Evolutionary conservation across 2,329 filamentous ascomycete species (phyloP), one percentile per base, ranked within the genome.

Genomic region (Colletotrichum cereale): DNA sequence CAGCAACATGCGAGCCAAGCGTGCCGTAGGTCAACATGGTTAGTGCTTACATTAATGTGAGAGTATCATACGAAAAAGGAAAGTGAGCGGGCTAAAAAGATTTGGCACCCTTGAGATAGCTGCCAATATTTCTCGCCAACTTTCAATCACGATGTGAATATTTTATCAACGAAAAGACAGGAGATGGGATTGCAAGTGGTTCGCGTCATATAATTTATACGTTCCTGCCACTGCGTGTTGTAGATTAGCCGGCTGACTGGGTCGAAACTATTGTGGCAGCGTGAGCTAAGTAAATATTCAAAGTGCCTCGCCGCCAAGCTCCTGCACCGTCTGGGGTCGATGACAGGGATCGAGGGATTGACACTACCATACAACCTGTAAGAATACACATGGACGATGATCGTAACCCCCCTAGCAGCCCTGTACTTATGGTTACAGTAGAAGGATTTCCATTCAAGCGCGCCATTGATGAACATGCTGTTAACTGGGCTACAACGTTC

Each of bases 41-140:
- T 62, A 71, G 67, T 29, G 67, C 67, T 62, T 57, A 67, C 57
- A 31, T 16, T 6, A 2, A 62, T 36, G 8, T 7, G 18, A 63
- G 44, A 14, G 44, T 47, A 11, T 38, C 6, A 47, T 24, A 12
- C 24, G 21, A 24, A 47, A 24, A 7, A 11, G 10, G 21, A 44
- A 44, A 5, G n/a, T 24, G n/a, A 12, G 44, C n/a, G 44, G n/a
- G 21, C 10, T 5, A 12, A 3, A 3, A 12, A 47, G 10, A 24
- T 47, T 47, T 24, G 21, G 21, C 44, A 47, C 44, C 18, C 21
- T 5, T 44, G 42, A 47, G 42, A 47, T 24, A 24, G 8, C 6
- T 47, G 5, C 12, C 4, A n/a, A 12, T n/a, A 47, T 47, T n/a
- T 5, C 44, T 18, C 10, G 24, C n/a, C n/a, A n/a, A 2, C 5